Conservation (phyloP, 768 basidiomycete species). For the Kwoniella sp. region DNA sequence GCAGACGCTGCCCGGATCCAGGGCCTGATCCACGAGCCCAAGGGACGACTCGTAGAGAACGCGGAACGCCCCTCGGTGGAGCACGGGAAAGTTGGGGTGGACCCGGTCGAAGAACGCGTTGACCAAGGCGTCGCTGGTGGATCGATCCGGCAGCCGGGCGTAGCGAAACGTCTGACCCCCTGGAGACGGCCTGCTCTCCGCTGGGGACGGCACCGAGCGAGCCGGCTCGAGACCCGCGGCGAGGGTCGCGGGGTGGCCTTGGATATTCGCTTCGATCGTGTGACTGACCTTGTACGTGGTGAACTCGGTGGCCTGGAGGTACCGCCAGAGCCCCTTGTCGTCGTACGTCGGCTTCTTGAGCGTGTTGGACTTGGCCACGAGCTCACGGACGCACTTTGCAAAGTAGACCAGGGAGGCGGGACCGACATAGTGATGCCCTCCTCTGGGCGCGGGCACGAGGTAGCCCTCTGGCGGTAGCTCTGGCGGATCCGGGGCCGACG, state of each 20-base stretch:
- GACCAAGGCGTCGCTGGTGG: background rate
- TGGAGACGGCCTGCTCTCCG: background rate
- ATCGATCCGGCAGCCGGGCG: background rate
- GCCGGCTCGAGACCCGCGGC: background rate
- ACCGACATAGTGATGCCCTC: background rate
- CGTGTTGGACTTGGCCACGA: background rate
- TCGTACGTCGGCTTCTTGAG: background rate
- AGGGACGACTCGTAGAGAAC: background rate
- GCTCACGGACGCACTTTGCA: background rate
- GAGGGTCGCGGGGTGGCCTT: background rate
- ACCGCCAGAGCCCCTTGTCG: background rate
- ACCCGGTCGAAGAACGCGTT: background rate
- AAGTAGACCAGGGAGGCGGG: background rate
- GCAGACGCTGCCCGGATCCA: background rate
- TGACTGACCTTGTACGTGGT: slow-evolving; percentile 1
- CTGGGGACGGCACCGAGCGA: background rate
- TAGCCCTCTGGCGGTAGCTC: background rate
- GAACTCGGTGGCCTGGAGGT: background rate
- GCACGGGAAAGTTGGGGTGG: background rate
- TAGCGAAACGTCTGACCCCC: background rate
- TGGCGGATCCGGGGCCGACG: background rate
- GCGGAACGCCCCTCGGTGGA: background rate
- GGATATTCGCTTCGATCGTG: background rate
- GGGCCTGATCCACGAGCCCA: background rate
- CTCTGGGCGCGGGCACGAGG: background rate